A percentile compares a stretch with the other conserved stretches of the same genome.
phyloP scores from a whole-genome alignment of 2,329 filamentous ascomycete genomes.

The Parascedosporium putredinis region DNA sequence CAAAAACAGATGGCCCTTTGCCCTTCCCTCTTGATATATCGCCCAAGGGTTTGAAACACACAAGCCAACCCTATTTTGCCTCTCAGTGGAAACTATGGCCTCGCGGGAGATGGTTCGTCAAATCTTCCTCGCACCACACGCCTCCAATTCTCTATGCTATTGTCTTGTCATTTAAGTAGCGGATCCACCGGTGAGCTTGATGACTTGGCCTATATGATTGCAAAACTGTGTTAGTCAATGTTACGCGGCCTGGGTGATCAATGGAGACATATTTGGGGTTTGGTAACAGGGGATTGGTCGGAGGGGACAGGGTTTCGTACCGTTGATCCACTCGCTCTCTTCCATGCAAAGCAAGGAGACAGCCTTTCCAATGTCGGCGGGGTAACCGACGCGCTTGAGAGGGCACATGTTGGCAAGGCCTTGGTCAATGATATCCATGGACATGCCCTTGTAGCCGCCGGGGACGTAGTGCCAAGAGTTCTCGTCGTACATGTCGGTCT shows the following conservation, averaged over 20 bases:
- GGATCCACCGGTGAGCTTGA: slow-evolving; percentile 27
- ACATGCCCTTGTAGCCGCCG: slow-evolving; percentile 40
- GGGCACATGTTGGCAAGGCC: slow-evolving; percentile 47
- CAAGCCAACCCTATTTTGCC: no score
- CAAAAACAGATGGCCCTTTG: no score
- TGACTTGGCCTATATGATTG: slow-evolving; percentile 22
- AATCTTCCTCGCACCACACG: no score
- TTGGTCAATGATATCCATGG: slow-evolving; percentile 40
- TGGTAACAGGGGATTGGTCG: background rate
- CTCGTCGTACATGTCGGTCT: slow-evolving; percentile 67
- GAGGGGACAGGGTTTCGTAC: slow-evolving; percentile 33
- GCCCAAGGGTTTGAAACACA: no score
- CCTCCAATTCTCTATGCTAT: background rate
- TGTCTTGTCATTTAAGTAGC: slow-evolving; percentile 15
- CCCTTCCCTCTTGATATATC: no score
- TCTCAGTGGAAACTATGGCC: no score
- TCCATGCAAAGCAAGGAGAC: slow-evolving; percentile 44
- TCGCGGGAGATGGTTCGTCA: no score
- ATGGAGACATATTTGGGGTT: background rate
- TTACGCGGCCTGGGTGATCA: background rate
- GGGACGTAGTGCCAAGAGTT: slow-evolving; percentile 58
- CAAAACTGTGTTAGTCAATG: background rate
- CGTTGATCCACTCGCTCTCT: slow-evolving; percentile 56
- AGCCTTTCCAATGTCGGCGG: slow-evolving; percentile 47
- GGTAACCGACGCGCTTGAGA: slow-evolving; percentile 46